phyloP scores from a whole-genome alignment of 257 asterid species.

The Euphrasia confusa region DNA sequence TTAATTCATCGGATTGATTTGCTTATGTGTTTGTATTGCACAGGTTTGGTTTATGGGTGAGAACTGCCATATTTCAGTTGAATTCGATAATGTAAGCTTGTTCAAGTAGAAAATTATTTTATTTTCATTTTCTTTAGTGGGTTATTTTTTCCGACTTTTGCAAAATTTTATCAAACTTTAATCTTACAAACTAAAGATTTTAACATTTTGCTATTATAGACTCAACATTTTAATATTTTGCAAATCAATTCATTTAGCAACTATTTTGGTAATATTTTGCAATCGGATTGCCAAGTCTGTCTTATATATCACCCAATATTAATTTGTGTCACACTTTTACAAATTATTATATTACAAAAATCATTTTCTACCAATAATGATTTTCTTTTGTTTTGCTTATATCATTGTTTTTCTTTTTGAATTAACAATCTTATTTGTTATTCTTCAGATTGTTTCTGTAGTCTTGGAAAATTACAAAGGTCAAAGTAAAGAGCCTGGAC shows the following conservation, averaged over 20 bases:
- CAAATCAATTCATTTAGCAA: too few species aligned
- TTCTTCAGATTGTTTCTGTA: conserved; percentile 82
- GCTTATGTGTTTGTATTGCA: conserved; percentile 19
- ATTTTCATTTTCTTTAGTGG: not conserved
- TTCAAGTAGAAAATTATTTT: not conserved
- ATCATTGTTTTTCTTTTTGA: not conserved
- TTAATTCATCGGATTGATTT: not conserved
- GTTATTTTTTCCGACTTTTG: not conserved
- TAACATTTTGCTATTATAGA: too few species aligned
- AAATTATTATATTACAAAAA: too few species aligned
- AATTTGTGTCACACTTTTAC: too few species aligned
- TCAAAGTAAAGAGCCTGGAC: conserved; percentile 47
- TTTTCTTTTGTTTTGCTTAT: not conserved
- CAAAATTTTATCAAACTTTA: too few species aligned
- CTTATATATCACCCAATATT: too few species aligned
- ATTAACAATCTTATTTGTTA: conserved; percentile 17
- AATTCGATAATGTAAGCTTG: conserved; percentile 78
- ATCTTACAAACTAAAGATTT: too few species aligned
- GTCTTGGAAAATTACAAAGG: conserved; percentile 84
- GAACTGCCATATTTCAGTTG: conserved; percentile 79
- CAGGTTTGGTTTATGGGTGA: conserved; percentile 99
- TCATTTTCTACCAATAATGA: too few species aligned
- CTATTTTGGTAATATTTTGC: too few species aligned
- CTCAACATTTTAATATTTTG: too few species aligned
- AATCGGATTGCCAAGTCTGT: too few species aligned